These are phyloP conservation scores for Candida succiphila DNA, from an alignment of 805 yeast species.

Conservation along the genomic window DNA sequence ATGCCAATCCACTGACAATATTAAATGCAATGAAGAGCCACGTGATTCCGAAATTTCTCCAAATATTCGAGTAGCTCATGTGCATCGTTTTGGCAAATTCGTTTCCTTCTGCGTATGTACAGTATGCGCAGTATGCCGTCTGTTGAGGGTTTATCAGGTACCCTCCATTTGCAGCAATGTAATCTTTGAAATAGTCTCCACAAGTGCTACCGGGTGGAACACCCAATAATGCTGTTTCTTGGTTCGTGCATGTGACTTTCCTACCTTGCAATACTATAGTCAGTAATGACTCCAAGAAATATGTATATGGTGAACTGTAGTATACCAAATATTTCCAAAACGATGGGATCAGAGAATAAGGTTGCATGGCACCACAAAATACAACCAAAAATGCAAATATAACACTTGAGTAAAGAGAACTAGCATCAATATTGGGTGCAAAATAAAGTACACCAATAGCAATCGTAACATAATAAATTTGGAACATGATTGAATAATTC, in stretches of 20 bases:
- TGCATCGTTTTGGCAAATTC: slow-evolving; percentile 10
- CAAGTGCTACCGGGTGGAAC: slow-evolving; percentile 43
- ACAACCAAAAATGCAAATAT: slow-evolving; percentile 23
- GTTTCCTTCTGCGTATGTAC: slow-evolving; percentile 11
- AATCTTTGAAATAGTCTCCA: slow-evolving; percentile 28
- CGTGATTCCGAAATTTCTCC: slow-evolving; percentile 20
- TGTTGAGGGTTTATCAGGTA: slow-evolving; percentile 28
- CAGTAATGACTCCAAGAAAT: slow-evolving; percentile 33
- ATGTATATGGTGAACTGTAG: slow-evolving; percentile 36
- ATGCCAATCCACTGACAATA: not conserved
- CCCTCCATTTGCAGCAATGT: slow-evolving; percentile 31
- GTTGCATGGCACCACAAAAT: slow-evolving; percentile 35
- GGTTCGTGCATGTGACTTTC: slow-evolving; percentile 23
- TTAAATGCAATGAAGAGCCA: slow-evolving; percentile 4
- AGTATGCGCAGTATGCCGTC: slow-evolving; percentile 10
- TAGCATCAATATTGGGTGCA: slow-evolving; percentile 33
- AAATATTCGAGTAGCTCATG: slow-evolving; percentile 8
- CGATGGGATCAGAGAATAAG: slow-evolving; percentile 30
- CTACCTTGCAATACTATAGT: slow-evolving; percentile 29
- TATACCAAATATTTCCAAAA: slow-evolving; percentile 38
- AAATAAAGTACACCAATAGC: slow-evolving; percentile 31
- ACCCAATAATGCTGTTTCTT: slow-evolving; percentile 27
- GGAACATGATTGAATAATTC: slow-evolving; percentile 22
- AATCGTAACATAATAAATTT: slow-evolving; percentile 20
- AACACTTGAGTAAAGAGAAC: slow-evolving; percentile 30